Percentiles rank a stretch among this genome's conserved stretches.
Conservation (phyloP, 1,284 basidiomycete genomes). For the Leucoagaricus sp. region DNA sequence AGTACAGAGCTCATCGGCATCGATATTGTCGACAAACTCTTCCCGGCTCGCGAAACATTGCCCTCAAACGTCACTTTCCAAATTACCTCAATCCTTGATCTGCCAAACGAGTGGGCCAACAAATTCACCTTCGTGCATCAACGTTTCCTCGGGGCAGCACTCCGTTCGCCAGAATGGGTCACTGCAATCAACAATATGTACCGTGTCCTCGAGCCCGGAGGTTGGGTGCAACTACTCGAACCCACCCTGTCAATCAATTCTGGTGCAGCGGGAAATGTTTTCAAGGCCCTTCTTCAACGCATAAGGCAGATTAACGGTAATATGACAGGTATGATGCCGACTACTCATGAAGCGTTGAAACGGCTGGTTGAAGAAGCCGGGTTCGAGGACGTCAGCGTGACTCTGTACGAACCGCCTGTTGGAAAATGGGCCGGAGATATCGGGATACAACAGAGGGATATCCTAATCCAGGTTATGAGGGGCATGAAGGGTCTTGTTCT, state of each 20-base stretch:
- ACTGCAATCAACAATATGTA: background rate
- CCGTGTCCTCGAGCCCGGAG: slow-evolving; percentile 6
- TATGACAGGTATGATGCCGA: background rate
- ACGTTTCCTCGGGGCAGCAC: background rate
- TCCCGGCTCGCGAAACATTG: background rate
- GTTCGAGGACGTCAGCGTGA: background rate
- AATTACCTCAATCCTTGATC: background rate
- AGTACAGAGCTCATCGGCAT: background rate
- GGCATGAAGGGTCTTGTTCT: background rate
- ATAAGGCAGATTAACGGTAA: background rate
- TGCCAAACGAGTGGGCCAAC: background rate
- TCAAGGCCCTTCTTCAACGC: background rate
- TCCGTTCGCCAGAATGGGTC: background rate
- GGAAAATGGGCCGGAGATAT: background rate
- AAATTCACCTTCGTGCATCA: slow-evolving; percentile 3
- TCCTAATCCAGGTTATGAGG: background rate
- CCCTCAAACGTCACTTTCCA: background rate
- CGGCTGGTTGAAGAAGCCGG: background rate
- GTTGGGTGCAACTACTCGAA: slow-evolving; percentile 1
- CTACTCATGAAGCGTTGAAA: background rate
- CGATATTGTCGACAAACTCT: background rate
- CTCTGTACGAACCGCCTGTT: background rate
- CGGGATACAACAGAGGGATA: background rate
- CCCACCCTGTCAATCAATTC: background rate
- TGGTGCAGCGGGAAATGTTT: background rate